Evolutionary conservation across 768 basidiomycete species (phyloP).

Genomic region (Gloeostereum incarnatum): DNA sequence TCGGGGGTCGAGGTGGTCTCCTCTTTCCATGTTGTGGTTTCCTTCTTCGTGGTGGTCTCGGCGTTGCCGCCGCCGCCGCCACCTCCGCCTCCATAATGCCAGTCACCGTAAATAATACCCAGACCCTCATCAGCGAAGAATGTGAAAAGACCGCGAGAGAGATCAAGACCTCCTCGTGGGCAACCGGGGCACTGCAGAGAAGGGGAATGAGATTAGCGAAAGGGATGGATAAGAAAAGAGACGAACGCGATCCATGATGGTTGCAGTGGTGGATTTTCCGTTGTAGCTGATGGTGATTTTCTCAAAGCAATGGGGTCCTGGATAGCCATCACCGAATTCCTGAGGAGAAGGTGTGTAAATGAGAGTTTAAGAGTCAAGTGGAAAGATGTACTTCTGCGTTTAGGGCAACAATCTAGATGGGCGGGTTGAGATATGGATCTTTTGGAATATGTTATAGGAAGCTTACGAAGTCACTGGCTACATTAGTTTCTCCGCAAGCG

Average conservation of each 20-base stretch:
- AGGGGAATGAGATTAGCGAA: slow-evolving; percentile 3
- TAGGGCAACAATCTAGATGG: slow-evolving; percentile 50
- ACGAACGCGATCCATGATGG: slow-evolving; percentile 53
- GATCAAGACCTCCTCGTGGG: slow-evolving; percentile 50
- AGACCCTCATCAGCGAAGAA: slow-evolving; percentile 32
- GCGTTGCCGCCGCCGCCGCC: slow-evolving; percentile 4
- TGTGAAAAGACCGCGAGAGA: slow-evolving; percentile 47
- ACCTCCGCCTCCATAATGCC: slow-evolving; percentile 27
- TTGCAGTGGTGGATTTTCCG: slow-evolving; percentile 49
- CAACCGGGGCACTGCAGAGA: slow-evolving; percentile 52
- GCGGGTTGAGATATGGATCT: too few relatives aligned
- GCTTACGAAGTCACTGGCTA: slow-evolving; percentile 22
- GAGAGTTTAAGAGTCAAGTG: slow-evolving; percentile 5
- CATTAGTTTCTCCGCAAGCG: slow-evolving; percentile 25
- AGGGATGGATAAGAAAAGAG: slow-evolving; percentile 2
- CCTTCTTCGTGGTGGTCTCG: slow-evolving; percentile 13
- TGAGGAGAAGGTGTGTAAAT: slow-evolving; percentile 14
- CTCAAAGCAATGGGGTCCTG: slow-evolving; percentile 45
- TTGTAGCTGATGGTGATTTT: slow-evolving; percentile 49
- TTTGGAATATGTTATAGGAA: too few relatives aligned
- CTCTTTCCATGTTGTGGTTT: slow-evolving; percentile 11
- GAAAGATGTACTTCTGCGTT: slow-evolving; percentile 15
- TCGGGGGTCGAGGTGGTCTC: slow-evolving; percentile 16
- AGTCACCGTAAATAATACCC: slow-evolving; percentile 42
- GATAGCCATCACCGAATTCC: slow-evolving; percentile 45